Base-by-base conservation (phyloP, 495 filamentous ascomycete species). In the Parathielavia hyrcaniae region DNA sequence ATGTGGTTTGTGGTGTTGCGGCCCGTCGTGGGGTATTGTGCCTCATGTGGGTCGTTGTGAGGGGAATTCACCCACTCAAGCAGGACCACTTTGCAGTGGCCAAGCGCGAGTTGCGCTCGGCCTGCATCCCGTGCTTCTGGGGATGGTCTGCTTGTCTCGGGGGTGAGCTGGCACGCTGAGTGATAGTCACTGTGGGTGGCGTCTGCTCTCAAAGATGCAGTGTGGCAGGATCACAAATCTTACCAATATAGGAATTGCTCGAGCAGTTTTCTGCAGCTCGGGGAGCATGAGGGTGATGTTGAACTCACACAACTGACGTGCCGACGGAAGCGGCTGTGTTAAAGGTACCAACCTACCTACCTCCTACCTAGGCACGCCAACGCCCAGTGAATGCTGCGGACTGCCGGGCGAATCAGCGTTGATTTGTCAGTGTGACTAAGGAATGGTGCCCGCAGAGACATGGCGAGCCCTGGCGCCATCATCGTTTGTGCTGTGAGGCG, bases 381-480 rank as follows among this genome's bases (percentile, higher is more conserved):
- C 6, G 26, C 26, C 26, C 20, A n/a, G 39, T 54, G 52, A 39
- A 44, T 30, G 2, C 17, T 34, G 40, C 35, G 12, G 38, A 40
- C 12, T 23, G 10, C 32, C n/a, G 45, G 32, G 34, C 46, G 17
- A 51, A 50, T 50, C 46, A 50, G 23, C 1, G 46, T 7, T 4
- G 26, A 46, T 59, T 58, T 62, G 60, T 62, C 56, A 63, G 38
- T 30, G 39, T 60, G 55, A 60, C 53, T 49, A 61, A 61, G 22
- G 20, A 17, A 34, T 5, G 6, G 26, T 16, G n/a, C 17, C 17
- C 52, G 58, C 23, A 58, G 47, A 53, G 48, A 45, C 36, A 36
- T 39, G 57, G 34, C 39, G 30, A 65, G 6, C 41, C 8, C 10
- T 23, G 13, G 9, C 4, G 5, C 20, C 19, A 14, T n/a, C 16